phyloP scores from a whole-genome alignment of 2,329 filamentous ascomycete genomes.

The Phialophora macrospora region DNA sequence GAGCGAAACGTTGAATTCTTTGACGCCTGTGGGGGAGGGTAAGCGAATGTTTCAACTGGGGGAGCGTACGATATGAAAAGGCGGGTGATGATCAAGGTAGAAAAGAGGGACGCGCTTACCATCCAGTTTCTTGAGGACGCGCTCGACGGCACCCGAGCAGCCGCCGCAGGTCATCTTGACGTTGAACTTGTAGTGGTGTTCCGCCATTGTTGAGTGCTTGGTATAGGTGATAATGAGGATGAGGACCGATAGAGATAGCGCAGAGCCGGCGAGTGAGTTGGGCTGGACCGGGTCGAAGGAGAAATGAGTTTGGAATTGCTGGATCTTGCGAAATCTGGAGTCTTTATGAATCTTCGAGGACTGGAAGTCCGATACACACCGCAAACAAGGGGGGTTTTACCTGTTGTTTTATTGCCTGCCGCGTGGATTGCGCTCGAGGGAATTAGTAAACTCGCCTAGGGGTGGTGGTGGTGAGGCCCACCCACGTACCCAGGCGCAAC shows the following conservation, averaged over 20 bases:
- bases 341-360: not conserved
- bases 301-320: not conserved
- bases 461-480: too few relatives aligned
- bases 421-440: slow-evolving; percentile 7
- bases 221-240: not conserved
- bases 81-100: not conserved
- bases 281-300: not conserved
- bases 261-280: not conserved
- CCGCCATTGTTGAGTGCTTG: slow-evolving; percentile 61
- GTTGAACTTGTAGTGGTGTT: slow-evolving; percentile 94
- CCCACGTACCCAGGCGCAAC: too few relatives aligned
- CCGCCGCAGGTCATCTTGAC: slow-evolving; percentile 93
- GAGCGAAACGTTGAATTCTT: slow-evolving; percentile 84
- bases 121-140: slow-evolving; percentile 88
- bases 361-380: too few relatives aligned
- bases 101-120: slow-evolving; percentile 59
- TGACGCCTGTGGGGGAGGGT: slow-evolving; percentile 66
- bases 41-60: not conserved
- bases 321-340: not conserved
- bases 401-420: slow-evolving; percentile 8
- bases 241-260: too few relatives aligned
- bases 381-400: not conserved
- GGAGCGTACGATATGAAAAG: not conserved
- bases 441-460: slow-evolving; percentile 24
- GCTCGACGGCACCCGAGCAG: slow-evolving; percentile 91